These are phyloP conservation scores for Pneumocystis wakefieldiae DNA, from an alignment of 1,139 yeast genomes.

Conservation along the genomic window DNA sequence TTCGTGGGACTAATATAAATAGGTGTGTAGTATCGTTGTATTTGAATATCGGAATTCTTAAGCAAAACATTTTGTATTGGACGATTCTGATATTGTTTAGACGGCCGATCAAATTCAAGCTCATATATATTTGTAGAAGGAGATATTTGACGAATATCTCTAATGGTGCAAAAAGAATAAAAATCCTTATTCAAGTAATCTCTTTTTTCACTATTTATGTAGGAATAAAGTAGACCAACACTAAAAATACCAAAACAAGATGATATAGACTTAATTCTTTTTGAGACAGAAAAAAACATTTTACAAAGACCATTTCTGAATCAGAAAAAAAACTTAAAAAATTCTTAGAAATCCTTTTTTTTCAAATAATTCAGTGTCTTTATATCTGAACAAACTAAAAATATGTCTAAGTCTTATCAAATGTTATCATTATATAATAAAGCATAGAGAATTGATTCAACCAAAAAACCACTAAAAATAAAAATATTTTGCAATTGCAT, in stretches of 20 bases:
- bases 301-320: background rate
- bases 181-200: background rate
- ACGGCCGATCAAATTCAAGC: background rate
- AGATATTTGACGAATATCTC: background rate
- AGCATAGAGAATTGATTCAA: too few relatives aligned
- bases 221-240: background rate
- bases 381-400: too few relatives aligned
- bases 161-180: background rate
- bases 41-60: constrained; percentile 7
- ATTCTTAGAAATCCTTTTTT: too few relatives aligned
- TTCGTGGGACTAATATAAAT: background rate
- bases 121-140: background rate
- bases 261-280: background rate
- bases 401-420: too few relatives aligned
- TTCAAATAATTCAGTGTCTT: too few relatives aligned
- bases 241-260: background rate
- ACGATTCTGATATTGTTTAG: background rate
- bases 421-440: too few relatives aligned
- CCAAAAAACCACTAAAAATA: too few relatives aligned
- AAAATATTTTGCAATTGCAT: too few relatives aligned
- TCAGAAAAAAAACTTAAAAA: too few relatives aligned
- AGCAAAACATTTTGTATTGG: constrained; percentile 2
- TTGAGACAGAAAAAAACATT: background rate
- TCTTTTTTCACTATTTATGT: background rate
- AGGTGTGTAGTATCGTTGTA: constrained; percentile 10